Evolutionary conservation across 1,284 basidiomycete genomes (phyloP).

Genomic region (Phlebopus sp.): DNA sequence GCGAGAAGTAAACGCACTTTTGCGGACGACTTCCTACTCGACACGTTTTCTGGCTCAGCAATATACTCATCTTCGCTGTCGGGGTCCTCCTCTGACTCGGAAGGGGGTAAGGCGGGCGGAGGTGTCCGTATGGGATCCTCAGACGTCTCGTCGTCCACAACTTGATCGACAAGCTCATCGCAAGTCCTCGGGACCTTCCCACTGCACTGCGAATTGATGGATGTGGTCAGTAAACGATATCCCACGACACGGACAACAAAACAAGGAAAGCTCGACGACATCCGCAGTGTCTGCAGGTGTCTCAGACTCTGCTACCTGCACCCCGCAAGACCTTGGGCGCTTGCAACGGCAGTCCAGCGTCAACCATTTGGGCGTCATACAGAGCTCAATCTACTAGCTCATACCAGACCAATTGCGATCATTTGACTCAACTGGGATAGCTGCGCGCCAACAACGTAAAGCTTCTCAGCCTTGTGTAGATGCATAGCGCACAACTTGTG

Average conservation of each 20-base stretch:
- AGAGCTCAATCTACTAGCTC: constrained; percentile 30
- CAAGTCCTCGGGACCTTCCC: constrained; percentile 63
- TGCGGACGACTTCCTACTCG: constrained; percentile 27
- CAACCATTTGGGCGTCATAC: constrained; percentile 22
- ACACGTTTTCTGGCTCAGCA: constrained; percentile 38
- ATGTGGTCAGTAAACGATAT: constrained; percentile 25
- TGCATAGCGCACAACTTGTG: constrained; percentile 19
- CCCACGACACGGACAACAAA: constrained; percentile 14
- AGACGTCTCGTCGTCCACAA: constrained; percentile 22
- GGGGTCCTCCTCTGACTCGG: constrained; percentile 51
- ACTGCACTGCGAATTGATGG: constrained; percentile 51
- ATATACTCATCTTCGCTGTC: constrained; percentile 71
- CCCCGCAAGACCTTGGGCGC: constrained; percentile 6
- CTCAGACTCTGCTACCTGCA: constrained; percentile 2
- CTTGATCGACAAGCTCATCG: constrained; percentile 36
- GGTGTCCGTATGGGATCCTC: constrained; percentile 23
- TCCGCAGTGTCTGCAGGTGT: neutral
- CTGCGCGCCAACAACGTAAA: constrained; percentile 35
- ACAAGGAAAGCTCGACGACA: constrained; percentile 9
- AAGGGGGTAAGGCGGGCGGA: constrained; percentile 32
- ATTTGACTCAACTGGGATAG: constrained; percentile 36
- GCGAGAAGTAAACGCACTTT: constrained; percentile 43
- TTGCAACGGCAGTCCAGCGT: constrained; percentile 20
- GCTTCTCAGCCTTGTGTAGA: constrained; percentile 33
- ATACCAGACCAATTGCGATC: constrained; percentile 31